Base-by-base conservation (phyloP, 495 filamentous ascomycete species). In the Penicillium alfredii region DNA sequence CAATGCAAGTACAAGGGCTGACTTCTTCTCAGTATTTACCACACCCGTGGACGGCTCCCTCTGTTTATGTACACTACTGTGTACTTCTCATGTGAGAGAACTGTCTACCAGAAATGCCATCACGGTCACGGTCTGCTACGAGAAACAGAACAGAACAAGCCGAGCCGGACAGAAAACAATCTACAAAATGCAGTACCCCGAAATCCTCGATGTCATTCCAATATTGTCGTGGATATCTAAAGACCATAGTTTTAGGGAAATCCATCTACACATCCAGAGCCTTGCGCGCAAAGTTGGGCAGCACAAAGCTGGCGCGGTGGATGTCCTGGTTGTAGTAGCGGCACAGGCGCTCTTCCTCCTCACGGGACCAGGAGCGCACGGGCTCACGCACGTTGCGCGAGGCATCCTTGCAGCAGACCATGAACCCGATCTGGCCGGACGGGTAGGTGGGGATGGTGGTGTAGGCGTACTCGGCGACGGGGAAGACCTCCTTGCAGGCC, bases 401-500 rank as follows among this genome's bases (percentile, higher is more conserved):
- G 49, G 78, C 72, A 57, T 97, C 92, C 78, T 97, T 97, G 80
- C 74, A 84, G 80, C 92, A 97, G 47, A 99, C 86, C 88, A 97
- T 94, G 80, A 97, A 99, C 62, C 93, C 93, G 58, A 99, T 99
- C 74, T 96, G 90, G 62, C 93, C 93, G 39, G 86, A 92, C 39
- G 93, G 93, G 74, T 99, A 99, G 56, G 93, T 99, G 38, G 93
- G 93, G 69, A 97, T 99, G 55, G 90, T 96, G 50, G 93, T 97
- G 80, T 94, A 99, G 46, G 86, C 93, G 74, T 97, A 99, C 69
- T 97, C 93, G 61, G 81, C 93, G 39, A 82, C 81, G 32, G 93
- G 89, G 80, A 99, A 99, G 64, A 99, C 85, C 68, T 95, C 86
- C 47, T 81, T 78, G 81, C 93, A 97, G 53, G 88, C 71, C 76